phyloP scores from a whole-genome alignment of 768 basidiomycete genomes.

The Tylopilus intermedius region DNA sequence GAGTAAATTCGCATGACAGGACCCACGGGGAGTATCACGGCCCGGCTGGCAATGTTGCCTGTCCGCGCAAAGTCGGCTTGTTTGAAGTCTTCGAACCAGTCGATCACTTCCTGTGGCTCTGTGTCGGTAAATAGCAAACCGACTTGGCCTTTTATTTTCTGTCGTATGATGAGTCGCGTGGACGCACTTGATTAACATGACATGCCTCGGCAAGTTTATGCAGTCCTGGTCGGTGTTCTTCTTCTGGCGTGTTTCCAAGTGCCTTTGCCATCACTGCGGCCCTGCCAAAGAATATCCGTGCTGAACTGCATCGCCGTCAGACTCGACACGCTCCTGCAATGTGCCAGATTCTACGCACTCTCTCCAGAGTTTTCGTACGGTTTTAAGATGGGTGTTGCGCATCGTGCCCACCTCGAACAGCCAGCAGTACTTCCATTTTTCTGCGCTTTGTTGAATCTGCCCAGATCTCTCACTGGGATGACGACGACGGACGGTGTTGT shows the following conservation, averaged over 20 bases:
- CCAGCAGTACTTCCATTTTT: slow-evolving; percentile 95
- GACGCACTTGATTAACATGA: slow-evolving; percentile 19
- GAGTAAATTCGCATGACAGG: slow-evolving; percentile 80
- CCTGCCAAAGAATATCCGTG: slow-evolving; percentile 85
- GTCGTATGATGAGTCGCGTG: slow-evolving; percentile 9
- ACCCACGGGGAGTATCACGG: slow-evolving; percentile 73
- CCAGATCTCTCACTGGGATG: slow-evolving; percentile 23
- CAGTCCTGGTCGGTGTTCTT: slow-evolving; percentile 77
- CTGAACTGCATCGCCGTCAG: slow-evolving; percentile 39
- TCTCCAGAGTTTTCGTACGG: slow-evolving; percentile 90
- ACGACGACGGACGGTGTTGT: slow-evolving; percentile 4
- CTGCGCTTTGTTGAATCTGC: slow-evolving; percentile 76
- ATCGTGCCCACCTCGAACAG: slow-evolving; percentile 92
- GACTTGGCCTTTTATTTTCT: slow-evolving; percentile 94
- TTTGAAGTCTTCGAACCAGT: slow-evolving; percentile 90
- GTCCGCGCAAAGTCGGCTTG: slow-evolving; percentile 89
- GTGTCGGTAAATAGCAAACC: slow-evolving; percentile 91
- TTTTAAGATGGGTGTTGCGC: slow-evolving; percentile 92
- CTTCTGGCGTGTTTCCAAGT: slow-evolving; percentile 79
- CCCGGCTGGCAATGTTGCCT: slow-evolving; percentile 73
- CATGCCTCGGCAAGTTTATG: slow-evolving; percentile 75
- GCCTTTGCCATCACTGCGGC: slow-evolving; percentile 94
- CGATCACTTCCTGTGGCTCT: slow-evolving; percentile 83
- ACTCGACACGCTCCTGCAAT: background rate
- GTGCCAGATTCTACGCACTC: slow-evolving; percentile 47